A percentile compares a stretch with the other conserved stretches of the same genome.
Evolutionary conservation across 768 basidiomycete species (phyloP).

Genomic region (Mycena leptocephala): DNA sequence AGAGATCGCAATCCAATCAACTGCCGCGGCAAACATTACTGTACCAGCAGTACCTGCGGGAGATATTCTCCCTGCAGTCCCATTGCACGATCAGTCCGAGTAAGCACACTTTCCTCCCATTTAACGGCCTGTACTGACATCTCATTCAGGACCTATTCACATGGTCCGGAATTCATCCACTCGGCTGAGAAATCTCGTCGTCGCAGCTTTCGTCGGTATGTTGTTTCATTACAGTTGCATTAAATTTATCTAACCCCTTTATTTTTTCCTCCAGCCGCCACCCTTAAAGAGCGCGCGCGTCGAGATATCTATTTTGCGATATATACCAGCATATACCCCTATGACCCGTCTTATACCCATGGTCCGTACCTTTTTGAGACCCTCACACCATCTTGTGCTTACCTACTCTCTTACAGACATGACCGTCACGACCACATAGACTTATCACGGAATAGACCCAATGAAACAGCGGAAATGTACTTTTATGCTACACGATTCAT

Average conservation of each 20-base stretch:
- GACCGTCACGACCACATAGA: constrained; percentile 13
- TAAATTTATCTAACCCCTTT: background rate
- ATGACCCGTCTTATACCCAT: constrained; percentile 27
- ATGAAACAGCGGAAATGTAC: constrained; percentile 21
- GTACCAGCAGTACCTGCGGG: background rate
- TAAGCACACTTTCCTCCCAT: background rate
- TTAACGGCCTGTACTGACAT: constrained; percentile 1
- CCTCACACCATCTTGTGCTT: background rate
- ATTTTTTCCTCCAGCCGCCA: constrained; percentile 22
- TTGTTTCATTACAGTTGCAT: background rate
- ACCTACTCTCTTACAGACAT: constrained; percentile 10
- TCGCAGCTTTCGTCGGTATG: constrained; percentile 37
- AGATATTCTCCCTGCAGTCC: constrained; percentile 14
- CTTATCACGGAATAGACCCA: constrained; percentile 4
- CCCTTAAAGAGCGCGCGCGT: constrained; percentile 22
- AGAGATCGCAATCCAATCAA: constrained; percentile 1
- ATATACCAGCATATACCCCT: constrained; percentile 26
- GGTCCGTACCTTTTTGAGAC: background rate
- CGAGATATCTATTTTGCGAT: constrained; percentile 12
- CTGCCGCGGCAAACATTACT: constrained; percentile 2
- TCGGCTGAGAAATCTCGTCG: constrained; percentile 34
- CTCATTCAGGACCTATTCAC: constrained; percentile 9
- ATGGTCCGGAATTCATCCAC: constrained; percentile 22
- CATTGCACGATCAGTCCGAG: constrained; percentile 25
- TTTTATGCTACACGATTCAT: constrained; percentile 24